Base-by-base conservation (phyloP, 306 rosid species). In the Ormosia emarginata region DNA sequence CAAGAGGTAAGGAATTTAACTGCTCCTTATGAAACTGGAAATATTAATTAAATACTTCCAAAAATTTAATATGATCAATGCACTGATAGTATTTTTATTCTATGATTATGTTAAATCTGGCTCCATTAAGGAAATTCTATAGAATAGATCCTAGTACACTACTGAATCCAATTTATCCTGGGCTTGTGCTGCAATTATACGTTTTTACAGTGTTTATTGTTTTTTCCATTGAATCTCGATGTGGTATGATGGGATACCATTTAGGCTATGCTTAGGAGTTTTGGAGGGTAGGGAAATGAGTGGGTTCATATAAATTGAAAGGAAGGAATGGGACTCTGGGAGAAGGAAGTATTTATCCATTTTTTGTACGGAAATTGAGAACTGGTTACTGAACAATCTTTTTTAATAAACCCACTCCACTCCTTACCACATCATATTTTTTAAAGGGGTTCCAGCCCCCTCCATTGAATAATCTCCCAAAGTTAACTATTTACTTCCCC, bases 1-100 rank as follows among this genome's bases (percentile, higher is more conserved):
- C 85, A 87, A 7, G 94, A 90, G 96, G 99, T 91, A 84, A 59
- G 75, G 12, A 65, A 75, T 72, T 63, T 73, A 43, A 58, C 30
- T 64, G 41, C 6, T 76, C 8, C 62, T 36, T 65, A n/a, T 81
- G 40, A 14, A 81, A 61, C 49, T 63, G 53, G 75, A 14, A 32
- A 18, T 66, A 69, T 58, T 84, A 43, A 65, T 83, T 73, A 12
- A 30, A 3, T 2, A 29, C 9, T 62, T 59, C 18, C 49, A 67
- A 57, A 57, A 0, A 41, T 13, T 32, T 56, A 40, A 15, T 43
- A 55, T 62, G 79, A 61, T 18, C 36, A 1, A 15, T 58, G 37
- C 37, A 63, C 55, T 64, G 52, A 63, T 50, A 12, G 41, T 50
- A 18, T 46, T 82, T 80, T 50, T 47, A 14, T 33, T 34, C 49